Percentiles rank a stretch among this genome's conserved stretches.
Evolutionary conservation across 2,329 filamentous ascomycete genomes (phyloP).

Genomic region (Fusarium dimerum): DNA sequence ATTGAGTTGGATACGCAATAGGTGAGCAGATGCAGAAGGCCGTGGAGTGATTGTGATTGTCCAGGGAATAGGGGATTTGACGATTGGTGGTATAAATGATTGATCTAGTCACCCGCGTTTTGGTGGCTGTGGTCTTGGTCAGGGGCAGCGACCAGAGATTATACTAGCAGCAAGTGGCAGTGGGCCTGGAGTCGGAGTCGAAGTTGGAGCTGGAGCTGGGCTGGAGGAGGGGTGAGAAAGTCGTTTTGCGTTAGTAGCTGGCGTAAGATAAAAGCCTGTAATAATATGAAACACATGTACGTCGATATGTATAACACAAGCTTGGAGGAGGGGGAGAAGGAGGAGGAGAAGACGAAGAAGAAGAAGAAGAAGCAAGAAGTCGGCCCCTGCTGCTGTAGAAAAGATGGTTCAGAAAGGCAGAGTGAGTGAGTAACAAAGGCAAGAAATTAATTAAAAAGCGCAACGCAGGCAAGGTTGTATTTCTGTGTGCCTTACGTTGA

Average conservation of each 20-base stretch:
- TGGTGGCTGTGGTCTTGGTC: slow-evolving; percentile 8
- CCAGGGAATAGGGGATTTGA: slow-evolving; percentile 15
- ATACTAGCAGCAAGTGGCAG: background rate
- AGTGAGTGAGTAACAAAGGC: too few species aligned
- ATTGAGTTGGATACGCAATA: slow-evolving; percentile 6
- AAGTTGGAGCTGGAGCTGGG: background rate
- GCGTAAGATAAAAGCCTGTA: background rate
- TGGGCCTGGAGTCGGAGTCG: slow-evolving; percentile 8
- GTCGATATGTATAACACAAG: background rate
- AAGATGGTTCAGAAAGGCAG: too few species aligned
- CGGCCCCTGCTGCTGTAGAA: too few species aligned
- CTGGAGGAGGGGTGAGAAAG: background rate
- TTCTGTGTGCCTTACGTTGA: background rate
- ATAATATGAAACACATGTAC: background rate
- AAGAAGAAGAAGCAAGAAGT: background rate
- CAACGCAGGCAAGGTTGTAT: too few species aligned
- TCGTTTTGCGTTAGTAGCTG: background rate
- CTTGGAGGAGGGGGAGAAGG: background rate
- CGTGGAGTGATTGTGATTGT: background rate
- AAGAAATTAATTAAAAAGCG: too few species aligned
- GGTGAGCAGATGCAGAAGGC: slow-evolving; percentile 1
- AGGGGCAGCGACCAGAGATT: slow-evolving; percentile 4
- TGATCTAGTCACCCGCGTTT: slow-evolving; percentile 9
- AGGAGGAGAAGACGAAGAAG: too few species aligned
- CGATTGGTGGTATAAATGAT: slow-evolving; percentile 22